These are phyloP conservation scores for Ogataea methanolica DNA, from an alignment of 805 yeast species.

Conservation along the genomic window DNA sequence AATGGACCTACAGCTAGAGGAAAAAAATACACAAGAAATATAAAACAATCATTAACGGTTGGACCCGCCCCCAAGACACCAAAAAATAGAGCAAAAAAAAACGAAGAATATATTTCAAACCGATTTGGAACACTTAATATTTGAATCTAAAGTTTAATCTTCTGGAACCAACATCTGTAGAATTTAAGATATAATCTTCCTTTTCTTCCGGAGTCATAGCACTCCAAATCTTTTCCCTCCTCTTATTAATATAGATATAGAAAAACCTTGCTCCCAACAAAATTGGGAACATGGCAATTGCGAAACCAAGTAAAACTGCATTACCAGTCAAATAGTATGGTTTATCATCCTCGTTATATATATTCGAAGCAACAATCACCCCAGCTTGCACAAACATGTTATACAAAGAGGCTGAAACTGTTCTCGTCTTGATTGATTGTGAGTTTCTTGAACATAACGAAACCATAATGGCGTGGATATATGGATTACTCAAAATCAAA, in stretches of 20 bases:
- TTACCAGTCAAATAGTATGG: constrained; percentile 63
- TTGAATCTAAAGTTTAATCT: constrained; percentile 44
- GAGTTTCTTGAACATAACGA: constrained; percentile 62
- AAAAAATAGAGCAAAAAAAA: background rate
- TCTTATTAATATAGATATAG: constrained; percentile 38
- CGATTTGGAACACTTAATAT: constrained; percentile 9
- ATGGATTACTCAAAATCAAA: constrained; percentile 37
- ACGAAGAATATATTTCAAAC: background rate
- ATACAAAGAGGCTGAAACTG: constrained; percentile 61
- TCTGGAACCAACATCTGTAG: constrained; percentile 52
- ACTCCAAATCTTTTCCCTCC: constrained; percentile 47
- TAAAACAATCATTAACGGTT: too few species aligned
- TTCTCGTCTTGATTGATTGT: constrained; percentile 56
- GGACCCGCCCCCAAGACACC: background rate
- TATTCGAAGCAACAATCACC: constrained; percentile 46
- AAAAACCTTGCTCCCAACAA: constrained; percentile 31
- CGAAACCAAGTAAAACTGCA: constrained; percentile 32
- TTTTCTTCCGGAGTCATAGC: constrained; percentile 45
- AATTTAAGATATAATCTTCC: constrained; percentile 38
- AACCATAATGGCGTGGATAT: constrained; percentile 51
- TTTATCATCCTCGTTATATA: constrained; percentile 52
- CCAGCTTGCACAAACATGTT: constrained; percentile 63
- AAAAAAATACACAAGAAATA: too few species aligned
- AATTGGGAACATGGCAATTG: constrained; percentile 27
- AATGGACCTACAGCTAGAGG: too few species aligned